Evolutionary conservation across 1,284 basidiomycete species (phyloP), one percentile per base, ranked within the genome.

Genomic region (Lignosus rhinocerotis): DNA sequence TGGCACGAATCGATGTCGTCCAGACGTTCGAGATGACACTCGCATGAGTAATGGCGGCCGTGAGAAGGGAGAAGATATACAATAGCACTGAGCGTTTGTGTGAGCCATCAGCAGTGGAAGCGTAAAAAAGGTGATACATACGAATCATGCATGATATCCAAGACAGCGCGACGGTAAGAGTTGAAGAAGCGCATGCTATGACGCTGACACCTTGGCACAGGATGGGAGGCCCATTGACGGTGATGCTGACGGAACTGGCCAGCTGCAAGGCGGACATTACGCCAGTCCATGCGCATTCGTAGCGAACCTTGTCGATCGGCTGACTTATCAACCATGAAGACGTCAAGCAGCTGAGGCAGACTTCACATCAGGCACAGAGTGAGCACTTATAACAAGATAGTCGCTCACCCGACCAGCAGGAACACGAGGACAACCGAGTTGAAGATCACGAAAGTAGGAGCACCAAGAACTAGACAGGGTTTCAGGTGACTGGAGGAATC

Each of bases 231-330:
- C 77, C 75, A 47, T 73, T 75, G 19, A 82, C 60, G 4, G 83
- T 81, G 34, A 73, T 64, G 53, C 71, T 73, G 46, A 87, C 77
- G 41, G 79, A 78, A 36, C 78, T 77, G 32, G 76, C 84, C 82
- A 84, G 73, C 56, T 85, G 79, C 48, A 84, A 67, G 6, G 78
- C 58, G 52, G 78, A 76, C 63, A 85, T 67, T 16, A 80, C 54
- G 12, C 70, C 75, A 3, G 82, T 77, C 84, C 85, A 88, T 14
- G 59, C 64, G 61, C 81, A 85, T 66, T 88, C 86, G 42, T 81
- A 69, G 53, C 74, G 68, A 32, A 84, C 76, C 39, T 72, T 71
- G 38, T 81, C 78, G 17, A 64, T 33, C 6, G 51, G 58, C n/a
- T 19, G n/a, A 34, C 14, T 43, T 11, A 57, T 44, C 25, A 59